phyloP scores from a whole-genome alignment of 805 yeast species.

The Saccharomycopsis malanga region DNA sequence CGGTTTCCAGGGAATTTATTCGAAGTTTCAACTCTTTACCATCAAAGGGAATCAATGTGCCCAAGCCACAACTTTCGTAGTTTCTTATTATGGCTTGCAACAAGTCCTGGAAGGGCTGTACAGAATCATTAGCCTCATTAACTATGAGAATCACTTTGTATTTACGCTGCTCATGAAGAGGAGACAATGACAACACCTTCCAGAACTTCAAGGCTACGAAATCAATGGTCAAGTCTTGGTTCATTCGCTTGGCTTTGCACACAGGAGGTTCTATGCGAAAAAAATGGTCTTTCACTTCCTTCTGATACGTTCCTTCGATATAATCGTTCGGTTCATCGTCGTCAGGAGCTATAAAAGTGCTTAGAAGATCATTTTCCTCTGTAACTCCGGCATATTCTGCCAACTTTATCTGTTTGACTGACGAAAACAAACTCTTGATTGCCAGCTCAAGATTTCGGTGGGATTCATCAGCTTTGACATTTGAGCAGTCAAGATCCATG shows the following conservation, averaged over 20 bases:
- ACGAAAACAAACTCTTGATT: conserved; percentile 7
- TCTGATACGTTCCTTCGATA: not conserved
- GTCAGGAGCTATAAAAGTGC: conserved; percentile 3
- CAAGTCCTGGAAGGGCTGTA: conserved; percentile 31
- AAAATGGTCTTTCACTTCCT: conserved; percentile 23
- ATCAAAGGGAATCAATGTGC: conserved; percentile 25
- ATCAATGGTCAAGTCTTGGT: conserved; percentile 39
- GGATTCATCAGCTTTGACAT: conserved; percentile 3
- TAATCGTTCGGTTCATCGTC: conserved; percentile 8
- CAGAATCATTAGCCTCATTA: conserved; percentile 28
- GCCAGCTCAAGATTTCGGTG: conserved; percentile 7
- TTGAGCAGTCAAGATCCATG: not conserved
- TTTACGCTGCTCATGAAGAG: conserved; percentile 42
- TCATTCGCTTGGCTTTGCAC: conserved; percentile 31
- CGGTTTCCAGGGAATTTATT: no score
- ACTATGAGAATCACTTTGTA: conserved; percentile 44
- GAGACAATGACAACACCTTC: conserved; percentile 52
- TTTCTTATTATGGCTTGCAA: conserved; percentile 35
- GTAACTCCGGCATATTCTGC: conserved; percentile 16
- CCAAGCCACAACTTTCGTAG: conserved; percentile 45
- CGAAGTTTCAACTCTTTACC: conserved; percentile 1
- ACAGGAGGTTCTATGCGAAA: conserved; percentile 33
- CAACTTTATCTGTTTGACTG: conserved; percentile 7
- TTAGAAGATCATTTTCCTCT: conserved; percentile 10
- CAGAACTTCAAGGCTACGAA: conserved; percentile 45